Evolutionary conservation across 2,329 filamentous ascomycete genomes (phyloP), one percentile per base, ranked within the genome.

Genomic region (Lizonia empirigonia): DNA sequence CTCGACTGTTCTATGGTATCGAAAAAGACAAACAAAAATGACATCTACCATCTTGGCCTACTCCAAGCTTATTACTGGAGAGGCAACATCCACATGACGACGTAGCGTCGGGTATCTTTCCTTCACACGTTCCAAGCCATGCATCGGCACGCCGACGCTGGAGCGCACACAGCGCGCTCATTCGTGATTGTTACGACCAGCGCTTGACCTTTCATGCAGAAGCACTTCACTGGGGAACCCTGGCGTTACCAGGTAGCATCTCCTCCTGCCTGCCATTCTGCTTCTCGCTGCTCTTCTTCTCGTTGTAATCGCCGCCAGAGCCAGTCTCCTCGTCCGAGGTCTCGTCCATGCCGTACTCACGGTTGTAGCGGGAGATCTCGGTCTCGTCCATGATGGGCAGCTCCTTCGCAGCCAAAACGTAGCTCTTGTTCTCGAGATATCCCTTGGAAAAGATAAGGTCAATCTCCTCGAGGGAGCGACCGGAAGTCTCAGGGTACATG

Each of bases 401-500:
- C 50, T 74, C 65, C 58, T 73, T 65, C 1, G 72, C 68, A 9
- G 72, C 72, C 5, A 55, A 55, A 13, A 75, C 72, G 46, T 74
- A 75, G 51, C 55, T 67, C 53, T 68, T 74, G 32, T 73, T 67
- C 58, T 69, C 67, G 12, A 64, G 40, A 48, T 55, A 67, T 5
- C 68, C 72, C 59, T 72, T 72, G 38, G 73, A 72, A 48, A 82
- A 81, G 59, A 81, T 71, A 19, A 74, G 69, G 57, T 82, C 80
- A 26, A 83, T 80, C 52, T 83, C 78, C 56, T 83, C 80, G 0
- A 83, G 71, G 1, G 68, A 72, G 7, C 80, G 65, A 32, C 78
- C 77, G 19, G 70, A 73, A 0, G 81, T 84, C 60, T 85, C 82
- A 0, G 82, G 82, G 51, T 83, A 80, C 72, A 82, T 80, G 73